Base-by-base conservation (phyloP, 768 basidiomycete species). In the Lactarius evosmus region DNA sequence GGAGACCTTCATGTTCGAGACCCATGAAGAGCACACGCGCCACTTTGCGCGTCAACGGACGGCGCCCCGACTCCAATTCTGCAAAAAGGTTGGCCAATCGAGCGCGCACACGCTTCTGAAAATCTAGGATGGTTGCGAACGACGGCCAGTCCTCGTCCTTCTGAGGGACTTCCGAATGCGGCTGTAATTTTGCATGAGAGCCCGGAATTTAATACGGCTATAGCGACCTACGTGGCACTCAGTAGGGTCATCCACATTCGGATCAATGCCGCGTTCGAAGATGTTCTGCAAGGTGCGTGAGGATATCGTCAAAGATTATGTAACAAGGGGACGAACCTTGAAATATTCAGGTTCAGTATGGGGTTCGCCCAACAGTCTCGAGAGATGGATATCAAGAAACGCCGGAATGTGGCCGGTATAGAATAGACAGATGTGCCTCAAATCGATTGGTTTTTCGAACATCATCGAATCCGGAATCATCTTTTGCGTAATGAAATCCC, bases 341-440 rank as follows among this genome's bases (percentile, higher is more conserved):
- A 89, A 96, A 58, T 82, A 77, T 64, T 89, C 82, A 0, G 97
- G 97, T 67, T 94, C 86, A 0, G 94, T 93, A 69, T 92, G 84
- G 1, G 87, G 84, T 69, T 95, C 89, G 44, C 84, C 71, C 56
- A 97, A 74, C 14, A 93, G 74, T 55, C 82, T 80, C 3, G 91
- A 91, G 54, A 96, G 75, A 71, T 96, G 89, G 27, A 97, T 97
- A 70, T 97, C 95, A 66, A 95, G 74, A 78, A 96, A 97, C 22
- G 91, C 82, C 2, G 93, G 93, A 52, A 98, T 93, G 73, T 98
- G 97, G 0, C 96, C 96, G 14, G 93, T 72, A 75, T 98, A 98
- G 77, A 99, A 99, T n/a, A 98, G 80, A 71, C 94, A 96, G 61
- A 96, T 94, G 74, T 98, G 95, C 33, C 97, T 83, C 52, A 98